phyloP scores from a whole-genome alignment of 495 filamentous ascomycete genomes.

The Apiosordaria backusii region DNA sequence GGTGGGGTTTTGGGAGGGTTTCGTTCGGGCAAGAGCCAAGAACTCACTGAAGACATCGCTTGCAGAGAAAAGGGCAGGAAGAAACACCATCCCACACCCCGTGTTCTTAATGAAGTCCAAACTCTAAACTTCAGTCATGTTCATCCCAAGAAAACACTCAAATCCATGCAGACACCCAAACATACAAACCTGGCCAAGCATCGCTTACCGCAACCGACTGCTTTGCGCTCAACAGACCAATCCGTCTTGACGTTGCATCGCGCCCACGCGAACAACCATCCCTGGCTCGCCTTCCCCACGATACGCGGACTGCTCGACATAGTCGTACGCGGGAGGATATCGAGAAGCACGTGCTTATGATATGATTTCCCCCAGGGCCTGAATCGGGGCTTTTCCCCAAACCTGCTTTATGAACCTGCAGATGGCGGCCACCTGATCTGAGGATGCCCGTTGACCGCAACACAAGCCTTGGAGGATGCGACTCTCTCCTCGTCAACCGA shows the following conservation, averaged over 20 bases:
- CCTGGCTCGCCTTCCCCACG: neutral
- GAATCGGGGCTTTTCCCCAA: slow-evolving; percentile 1
- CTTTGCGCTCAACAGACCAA: neutral
- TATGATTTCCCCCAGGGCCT: neutral
- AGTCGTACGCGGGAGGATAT: neutral
- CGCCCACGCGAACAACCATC: neutral
- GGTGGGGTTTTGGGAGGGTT: neutral
- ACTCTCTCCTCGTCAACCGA: neutral
- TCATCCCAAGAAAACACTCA: neutral
- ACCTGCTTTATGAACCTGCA: slow-evolving; percentile 8
- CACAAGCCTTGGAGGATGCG: slow-evolving; percentile 3
- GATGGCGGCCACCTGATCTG: slow-evolving; percentile 10
- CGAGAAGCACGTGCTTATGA: neutral
- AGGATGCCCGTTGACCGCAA: neutral
- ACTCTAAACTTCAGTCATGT: neutral
- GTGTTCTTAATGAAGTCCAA: neutral
- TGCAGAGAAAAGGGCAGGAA: neutral
- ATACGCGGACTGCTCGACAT: neutral
- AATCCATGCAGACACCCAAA: neutral
- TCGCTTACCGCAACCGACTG: slow-evolving; percentile 6
- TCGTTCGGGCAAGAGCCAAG: neutral
- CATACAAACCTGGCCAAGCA: slow-evolving; percentile 1
- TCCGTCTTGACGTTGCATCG: neutral
- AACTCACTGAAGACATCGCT: neutral
- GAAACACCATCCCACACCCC: neutral